phyloP scores from a whole-genome alignment of 805 yeast species.

The Komagataella ulmi region DNA sequence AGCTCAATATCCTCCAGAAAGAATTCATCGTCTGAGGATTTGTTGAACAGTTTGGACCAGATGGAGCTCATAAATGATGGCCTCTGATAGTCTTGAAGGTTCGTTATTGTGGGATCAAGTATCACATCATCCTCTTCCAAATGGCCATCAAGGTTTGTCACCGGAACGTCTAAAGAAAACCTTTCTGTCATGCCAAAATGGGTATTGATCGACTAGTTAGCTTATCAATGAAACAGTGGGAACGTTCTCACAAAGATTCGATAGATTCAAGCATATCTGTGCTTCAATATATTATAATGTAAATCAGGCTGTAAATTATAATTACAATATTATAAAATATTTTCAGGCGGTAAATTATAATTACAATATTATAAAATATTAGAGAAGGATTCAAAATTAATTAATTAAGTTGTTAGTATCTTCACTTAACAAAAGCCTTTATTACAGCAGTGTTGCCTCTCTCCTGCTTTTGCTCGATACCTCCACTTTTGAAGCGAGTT shows the following conservation, averaged over 20 bases:
- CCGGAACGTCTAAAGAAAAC: constrained; percentile 34
- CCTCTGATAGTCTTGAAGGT: constrained; percentile 12
- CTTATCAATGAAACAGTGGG: not conserved
- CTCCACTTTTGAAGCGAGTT: not conserved
- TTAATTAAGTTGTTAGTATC: no score
- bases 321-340: no score
- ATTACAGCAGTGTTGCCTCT: no score
- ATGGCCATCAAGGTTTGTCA: constrained; percentile 35
- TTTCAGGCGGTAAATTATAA: no score
- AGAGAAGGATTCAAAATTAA: no score
- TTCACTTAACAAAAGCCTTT: no score
- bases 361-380: no score
- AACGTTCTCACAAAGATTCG: not conserved
- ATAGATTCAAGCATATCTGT: not conserved
- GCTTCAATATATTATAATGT: no score
- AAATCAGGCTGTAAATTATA: no score
- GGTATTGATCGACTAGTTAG: not conserved
- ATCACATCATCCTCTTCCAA: constrained; percentile 15
- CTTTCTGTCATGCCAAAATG: not conserved
- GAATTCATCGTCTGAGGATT: not conserved
- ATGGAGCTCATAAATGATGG: constrained; percentile 1
- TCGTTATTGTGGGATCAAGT: constrained; percentile 1
- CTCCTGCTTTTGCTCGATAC: not conserved
- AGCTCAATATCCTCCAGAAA: not conserved
- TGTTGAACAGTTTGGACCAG: not conserved